Percentiles rank a stretch among this genome's conserved stretches.
These are phyloP conservation scores for Agaricus subrufescens DNA, from an alignment of 768 basidiomycete genomes.

Conservation along the genomic window DNA sequence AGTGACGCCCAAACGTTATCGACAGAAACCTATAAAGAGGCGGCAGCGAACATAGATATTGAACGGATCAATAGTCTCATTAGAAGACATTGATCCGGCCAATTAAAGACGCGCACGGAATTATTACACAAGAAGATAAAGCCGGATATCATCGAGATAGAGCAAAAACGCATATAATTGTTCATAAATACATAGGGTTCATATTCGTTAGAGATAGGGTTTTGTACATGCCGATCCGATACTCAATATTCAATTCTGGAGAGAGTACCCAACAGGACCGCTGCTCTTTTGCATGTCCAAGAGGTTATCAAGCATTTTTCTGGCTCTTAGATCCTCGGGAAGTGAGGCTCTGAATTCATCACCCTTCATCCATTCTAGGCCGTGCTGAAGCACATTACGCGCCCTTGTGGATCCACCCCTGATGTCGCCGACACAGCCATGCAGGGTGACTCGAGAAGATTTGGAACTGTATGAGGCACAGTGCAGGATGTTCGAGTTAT, in stretches of 20 bases:
- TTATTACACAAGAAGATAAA: too few species aligned
- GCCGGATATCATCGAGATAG: too few species aligned
- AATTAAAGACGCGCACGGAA: too few species aligned
- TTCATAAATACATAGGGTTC: too few species aligned
- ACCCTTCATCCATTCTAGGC: slow-evolving; percentile 64
- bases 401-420: slow-evolving; percentile 61
- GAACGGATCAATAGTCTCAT: too few species aligned
- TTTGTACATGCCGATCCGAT: too few species aligned
- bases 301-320: slow-evolving; percentile 56
- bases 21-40: too few species aligned
- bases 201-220: too few species aligned
- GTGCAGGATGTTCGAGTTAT: slow-evolving; percentile 76
- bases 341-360: slow-evolving; percentile 41
- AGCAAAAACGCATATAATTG: too few species aligned
- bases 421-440: slow-evolving; percentile 61
- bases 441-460: slow-evolving; percentile 57
- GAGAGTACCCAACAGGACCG: slow-evolving; percentile 1
- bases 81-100: too few species aligned
- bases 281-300: slow-evolving; percentile 41
- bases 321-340: slow-evolving; percentile 33
- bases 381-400: slow-evolving; percentile 73
- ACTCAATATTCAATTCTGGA: background rate
- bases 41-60: too few species aligned
- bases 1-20: too few species aligned
- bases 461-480: slow-evolving; percentile 58